These are phyloP conservation scores for Picea mariana DNA, from an alignment of 83 land plant species.

Conservation along the genomic window DNA sequence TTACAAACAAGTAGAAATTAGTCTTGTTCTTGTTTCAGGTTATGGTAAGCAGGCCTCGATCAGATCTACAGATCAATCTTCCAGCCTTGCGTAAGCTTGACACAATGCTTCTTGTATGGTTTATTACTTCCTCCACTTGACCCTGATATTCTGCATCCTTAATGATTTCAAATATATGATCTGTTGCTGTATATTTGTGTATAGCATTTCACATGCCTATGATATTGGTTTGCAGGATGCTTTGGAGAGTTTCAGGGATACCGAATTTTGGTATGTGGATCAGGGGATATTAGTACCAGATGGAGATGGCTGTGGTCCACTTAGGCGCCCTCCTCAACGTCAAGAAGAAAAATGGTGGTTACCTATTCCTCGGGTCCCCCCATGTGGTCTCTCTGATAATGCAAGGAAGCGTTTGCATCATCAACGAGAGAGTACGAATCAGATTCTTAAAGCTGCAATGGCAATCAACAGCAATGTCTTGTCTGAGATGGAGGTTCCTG, in stretches of 20 bases:
- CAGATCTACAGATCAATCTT: conserved; percentile 75
- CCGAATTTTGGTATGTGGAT: conserved; percentile 96
- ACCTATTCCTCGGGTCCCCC: conserved; percentile 81
- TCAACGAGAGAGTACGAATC: conserved; percentile 72
- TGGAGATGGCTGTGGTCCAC: conserved; percentile 37
- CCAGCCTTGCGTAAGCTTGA: conserved; percentile 76
- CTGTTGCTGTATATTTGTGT: background rate
- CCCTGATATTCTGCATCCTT: background rate
- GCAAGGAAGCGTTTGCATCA: conserved; percentile 62
- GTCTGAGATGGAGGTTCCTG: conserved; percentile 93
- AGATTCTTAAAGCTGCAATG: conserved; percentile 89
- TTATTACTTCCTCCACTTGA: background rate
- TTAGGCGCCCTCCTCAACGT: conserved; percentile 36
- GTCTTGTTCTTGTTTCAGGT: conserved; percentile 44
- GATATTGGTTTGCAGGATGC: conserved; percentile 57
- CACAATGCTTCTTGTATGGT: conserved; percentile 72
- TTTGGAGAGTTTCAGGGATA: conserved; percentile 59
- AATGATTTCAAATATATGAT: background rate
- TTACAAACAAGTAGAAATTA: background rate
- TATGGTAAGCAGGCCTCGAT: conserved; percentile 67
- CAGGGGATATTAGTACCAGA: conserved; percentile 61
- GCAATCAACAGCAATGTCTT: conserved; percentile 77
- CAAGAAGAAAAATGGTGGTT: conserved; percentile 98
- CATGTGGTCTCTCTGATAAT: conserved; percentile 63
- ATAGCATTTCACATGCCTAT: background rate